Conservation (phyloP, 116 monocot species). For the Phalaenopsis hybrid region DNA sequence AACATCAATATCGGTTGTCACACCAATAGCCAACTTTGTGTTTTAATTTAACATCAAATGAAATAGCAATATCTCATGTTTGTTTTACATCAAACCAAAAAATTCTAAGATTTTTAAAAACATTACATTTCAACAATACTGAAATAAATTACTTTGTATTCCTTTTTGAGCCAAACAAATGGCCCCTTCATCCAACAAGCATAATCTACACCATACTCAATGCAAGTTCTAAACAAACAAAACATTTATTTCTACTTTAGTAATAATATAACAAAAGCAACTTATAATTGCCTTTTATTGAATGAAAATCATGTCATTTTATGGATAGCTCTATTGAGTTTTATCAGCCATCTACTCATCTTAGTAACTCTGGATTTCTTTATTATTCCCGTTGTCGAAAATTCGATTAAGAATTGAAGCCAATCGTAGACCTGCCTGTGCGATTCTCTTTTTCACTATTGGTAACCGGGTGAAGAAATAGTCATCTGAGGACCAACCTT, state of each 20-base stretch:
- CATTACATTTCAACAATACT: too few species aligned
- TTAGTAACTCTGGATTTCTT: slow-evolving; percentile 10
- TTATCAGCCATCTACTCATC: background rate
- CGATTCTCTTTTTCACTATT: slow-evolving; percentile 32
- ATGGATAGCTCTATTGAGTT: background rate
- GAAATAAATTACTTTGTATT: too few species aligned
- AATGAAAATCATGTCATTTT: background rate
- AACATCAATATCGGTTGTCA: too few species aligned
- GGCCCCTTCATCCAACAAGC: background rate
- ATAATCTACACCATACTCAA: background rate
- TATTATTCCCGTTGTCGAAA: slow-evolving; percentile 9
- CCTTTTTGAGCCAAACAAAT: too few species aligned
- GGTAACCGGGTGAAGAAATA: slow-evolving; percentile 37
- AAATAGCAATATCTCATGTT: too few species aligned
- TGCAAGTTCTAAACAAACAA: background rate
- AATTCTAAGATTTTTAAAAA: too few species aligned
- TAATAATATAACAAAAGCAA: background rate
- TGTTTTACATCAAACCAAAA: too few species aligned
- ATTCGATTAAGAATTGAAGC: slow-evolving; percentile 34
- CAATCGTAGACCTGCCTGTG: slow-evolving; percentile 36
- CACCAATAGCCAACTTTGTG: too few species aligned
- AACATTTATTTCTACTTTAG: background rate
- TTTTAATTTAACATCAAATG: too few species aligned
- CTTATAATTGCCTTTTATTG: background rate
- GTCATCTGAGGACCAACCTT: slow-evolving; percentile 17